A percentile compares a stretch with the other conserved stretches of the same genome.
Evolutionary conservation across 2,329 filamentous ascomycete genomes (phyloP).

Genomic region (Coleophoma cylindrospora): DNA sequence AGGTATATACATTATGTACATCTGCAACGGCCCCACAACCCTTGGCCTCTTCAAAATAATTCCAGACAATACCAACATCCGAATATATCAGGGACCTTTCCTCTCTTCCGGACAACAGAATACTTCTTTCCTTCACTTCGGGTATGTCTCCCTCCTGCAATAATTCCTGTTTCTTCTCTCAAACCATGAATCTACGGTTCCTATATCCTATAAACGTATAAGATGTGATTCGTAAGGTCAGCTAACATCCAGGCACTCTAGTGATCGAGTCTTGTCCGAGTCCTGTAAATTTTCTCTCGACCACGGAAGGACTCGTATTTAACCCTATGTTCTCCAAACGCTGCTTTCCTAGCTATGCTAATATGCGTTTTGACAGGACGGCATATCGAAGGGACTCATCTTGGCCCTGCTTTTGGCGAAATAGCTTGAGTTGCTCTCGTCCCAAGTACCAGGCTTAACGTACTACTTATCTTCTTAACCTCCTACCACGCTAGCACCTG

Average conservation of each 20-base stretch:
- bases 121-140: constrained; percentile 76
- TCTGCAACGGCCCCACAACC: too few species aligned
- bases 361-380: constrained; percentile 42
- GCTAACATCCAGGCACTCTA: not conserved
- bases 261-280: too few species aligned
- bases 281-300: too few species aligned
- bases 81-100: constrained; percentile 61
- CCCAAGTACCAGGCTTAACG: constrained; percentile 50
- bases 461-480: constrained; percentile 61
- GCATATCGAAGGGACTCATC: constrained; percentile 63
- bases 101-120: constrained; percentile 56
- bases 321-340: too few species aligned
- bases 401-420: constrained; percentile 62
- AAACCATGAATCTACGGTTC: too few species aligned
- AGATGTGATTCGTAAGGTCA: constrained; percentile 72
- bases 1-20: too few species aligned
- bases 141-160: constrained; percentile 25
- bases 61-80: too few species aligned
- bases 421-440: constrained; percentile 61
- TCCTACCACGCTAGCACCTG: constrained; percentile 42
- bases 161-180: too few species aligned
- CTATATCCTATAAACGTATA: constrained; percentile 83
- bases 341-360: too few species aligned
- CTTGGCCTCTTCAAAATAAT: too few species aligned
- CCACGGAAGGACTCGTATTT: too few species aligned